Evolutionary conservation across 768 basidiomycete species (phyloP).

Genomic region (Glaciozyma antarctica): DNA sequence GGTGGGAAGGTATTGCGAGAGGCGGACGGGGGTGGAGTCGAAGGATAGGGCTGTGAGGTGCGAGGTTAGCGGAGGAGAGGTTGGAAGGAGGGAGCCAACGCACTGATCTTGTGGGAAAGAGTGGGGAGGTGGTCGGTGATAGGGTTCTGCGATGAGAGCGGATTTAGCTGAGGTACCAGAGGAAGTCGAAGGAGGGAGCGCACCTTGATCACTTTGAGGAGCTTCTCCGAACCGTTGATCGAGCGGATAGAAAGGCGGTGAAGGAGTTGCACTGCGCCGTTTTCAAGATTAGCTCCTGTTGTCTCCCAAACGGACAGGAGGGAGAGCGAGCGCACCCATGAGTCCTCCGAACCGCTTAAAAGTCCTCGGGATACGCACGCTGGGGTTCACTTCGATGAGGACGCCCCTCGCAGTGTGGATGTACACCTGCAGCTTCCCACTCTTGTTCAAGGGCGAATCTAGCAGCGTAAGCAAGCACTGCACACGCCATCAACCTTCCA

Average conservation of each 20-base stretch:
- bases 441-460: slow-evolving; percentile 96
- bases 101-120: slow-evolving; percentile 92
- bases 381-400: slow-evolving; percentile 95
- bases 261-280: slow-evolving; percentile 71
- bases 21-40: slow-evolving; percentile 68
- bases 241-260: slow-evolving; percentile 92
- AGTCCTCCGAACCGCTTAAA: slow-evolving; percentile 97
- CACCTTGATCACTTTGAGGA: slow-evolving; percentile 94
- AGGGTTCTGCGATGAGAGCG: slow-evolving; percentile 59
- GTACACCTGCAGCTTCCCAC: slow-evolving; percentile 90
- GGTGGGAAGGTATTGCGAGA: slow-evolving; percentile 74
- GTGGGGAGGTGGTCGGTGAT: slow-evolving; percentile 85
- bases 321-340: slow-evolving; percentile 60
- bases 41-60: slow-evolving; percentile 65
- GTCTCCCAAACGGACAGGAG: not conserved
- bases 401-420: slow-evolving; percentile 95
- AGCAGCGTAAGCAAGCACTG: slow-evolving; percentile 91
- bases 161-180: not conserved
- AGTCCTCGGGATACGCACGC: slow-evolving; percentile 92
- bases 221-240: slow-evolving; percentile 91
- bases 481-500: not conserved
- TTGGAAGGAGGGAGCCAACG: slow-evolving; percentile 37
- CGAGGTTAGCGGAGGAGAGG: slow-evolving; percentile 7
- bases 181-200: slow-evolving; percentile 26
- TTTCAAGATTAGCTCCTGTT: not conserved